Base-by-base conservation (phyloP, 139 green algal genomes). In the Chlorella sp. region DNA sequence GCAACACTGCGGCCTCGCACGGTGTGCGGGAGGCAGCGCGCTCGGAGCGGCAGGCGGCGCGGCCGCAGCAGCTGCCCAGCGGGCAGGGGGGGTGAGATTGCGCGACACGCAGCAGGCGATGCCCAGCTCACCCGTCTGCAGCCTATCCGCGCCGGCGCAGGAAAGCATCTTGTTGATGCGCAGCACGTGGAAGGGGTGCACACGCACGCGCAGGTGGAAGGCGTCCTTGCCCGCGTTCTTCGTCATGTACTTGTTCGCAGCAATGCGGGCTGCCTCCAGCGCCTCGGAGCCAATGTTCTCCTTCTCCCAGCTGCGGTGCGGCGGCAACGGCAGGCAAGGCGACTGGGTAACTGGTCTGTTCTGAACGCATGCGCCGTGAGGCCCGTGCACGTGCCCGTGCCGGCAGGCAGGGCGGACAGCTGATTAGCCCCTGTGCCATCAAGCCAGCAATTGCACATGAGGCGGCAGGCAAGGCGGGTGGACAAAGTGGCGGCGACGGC, bases 141-240 rank as follows among this genome's bases (percentile, higher is more conserved):
- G 97, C 88, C 97, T 95, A 99, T 99, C 98, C 86, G 98, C 98
- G 69, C 98, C 98, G 75, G 98, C 98, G 93, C 98, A 99, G 53
- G 98, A 99, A 96, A 99, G 97, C 98, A 99, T 99, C 95, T 99
- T 99, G 97, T 99, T 99, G 96, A 99, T 99, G 91, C 98, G 97
- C 89, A 99, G 96, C 90, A 99, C 98, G 92, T 99, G 98, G 96
- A 98, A 99, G 89, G 98, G 98, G 92, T 99, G 98, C 92, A 99
- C 96, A 77, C 98, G 97, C 71, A 99, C 96, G 88, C 98, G 97
- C 81, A 99, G 94, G 95, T 99, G 98, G 96, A 99, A 99, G 2
- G 96, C 90, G 64, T 99, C 98, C 95, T 99, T 99, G 85, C 98
- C 98, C 22, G 98, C 96, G 87, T 97, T 96, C 95, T 99, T 99